Conservation (phyloP, 1,139 yeast genomes). For the Hyphopichia khmerensis region DNA sequence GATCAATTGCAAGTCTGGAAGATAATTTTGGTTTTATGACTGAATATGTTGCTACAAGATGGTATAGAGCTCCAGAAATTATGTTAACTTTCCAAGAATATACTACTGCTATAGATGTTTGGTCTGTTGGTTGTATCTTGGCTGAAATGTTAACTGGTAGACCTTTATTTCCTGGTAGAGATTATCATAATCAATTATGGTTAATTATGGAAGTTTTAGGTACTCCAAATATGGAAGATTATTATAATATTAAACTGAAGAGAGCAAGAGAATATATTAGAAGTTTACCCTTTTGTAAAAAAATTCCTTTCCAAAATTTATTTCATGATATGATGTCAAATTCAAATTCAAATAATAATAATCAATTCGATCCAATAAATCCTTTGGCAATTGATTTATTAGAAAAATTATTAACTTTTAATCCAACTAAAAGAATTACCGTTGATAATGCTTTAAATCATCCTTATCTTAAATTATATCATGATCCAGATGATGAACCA, state of each 20-base stretch:
- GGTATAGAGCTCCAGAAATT: conserved; percentile 98
- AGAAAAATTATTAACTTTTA: conserved; percentile 72
- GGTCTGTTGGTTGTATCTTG: conserved; percentile 95
- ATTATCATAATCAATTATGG: conserved; percentile 86
- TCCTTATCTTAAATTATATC: conserved; percentile 77
- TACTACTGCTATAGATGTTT: conserved; percentile 91
- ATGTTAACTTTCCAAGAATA: conserved; percentile 93
- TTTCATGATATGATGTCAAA: conserved; percentile 5
- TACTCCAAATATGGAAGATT: conserved; percentile 82
- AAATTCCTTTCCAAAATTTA: conserved; percentile 42
- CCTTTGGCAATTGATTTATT: conserved; percentile 78
- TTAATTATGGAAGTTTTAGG: conserved; percentile 88
- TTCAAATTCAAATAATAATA: conserved; percentile 8
- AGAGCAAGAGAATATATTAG: conserved; percentile 87
- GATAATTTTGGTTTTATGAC: conserved; percentile 75
- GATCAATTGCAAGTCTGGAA: conserved; percentile 39
- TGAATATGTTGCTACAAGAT: conserved; percentile 94
- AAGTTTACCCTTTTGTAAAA: conserved; percentile 65
- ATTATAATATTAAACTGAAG: conserved; percentile 73
- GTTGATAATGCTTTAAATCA: conserved; percentile 81
- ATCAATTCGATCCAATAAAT: conserved; percentile 41
- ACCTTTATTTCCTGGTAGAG: conserved; percentile 93
- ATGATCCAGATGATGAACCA: conserved; percentile 85
- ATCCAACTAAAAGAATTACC: conserved; percentile 74
- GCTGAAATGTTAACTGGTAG: conserved; percentile 88